These are phyloP conservation scores for Isabelozyma heimii DNA, from an alignment of 805 yeast genomes.

Conservation along the genomic window DNA sequence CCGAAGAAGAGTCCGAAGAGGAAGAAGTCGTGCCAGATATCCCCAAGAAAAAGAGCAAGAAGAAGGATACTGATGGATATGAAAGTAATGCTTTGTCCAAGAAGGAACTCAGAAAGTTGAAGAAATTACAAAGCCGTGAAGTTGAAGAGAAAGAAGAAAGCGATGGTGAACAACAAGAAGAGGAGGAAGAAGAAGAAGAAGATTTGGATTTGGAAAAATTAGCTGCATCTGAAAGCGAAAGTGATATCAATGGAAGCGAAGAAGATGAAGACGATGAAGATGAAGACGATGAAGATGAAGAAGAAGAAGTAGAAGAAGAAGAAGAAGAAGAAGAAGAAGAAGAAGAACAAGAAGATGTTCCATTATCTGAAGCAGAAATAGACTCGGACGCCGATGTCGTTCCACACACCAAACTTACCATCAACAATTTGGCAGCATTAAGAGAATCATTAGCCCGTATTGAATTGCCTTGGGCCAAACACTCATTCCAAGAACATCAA, in stretches of 20 bases:
- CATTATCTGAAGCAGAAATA: conserved; percentile 85
- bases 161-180: conserved; percentile 32
- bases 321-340: conserved; percentile 58
- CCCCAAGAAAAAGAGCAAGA: conserved; percentile 1
- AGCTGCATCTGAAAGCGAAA: conserved; percentile 55
- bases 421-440: conserved; percentile 84
- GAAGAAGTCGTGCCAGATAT: conserved; percentile 6
- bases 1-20: conserved; percentile 6
- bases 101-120: conserved; percentile 60
- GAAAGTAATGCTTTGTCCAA: conserved; percentile 54
- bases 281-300: conserved; percentile 25
- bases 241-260: conserved; percentile 29
- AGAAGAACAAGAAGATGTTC: conserved; percentile 73
- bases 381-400: conserved; percentile 95
- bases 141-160: conserved; percentile 20
- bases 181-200: conserved; percentile 24
- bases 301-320: conserved; percentile 47
- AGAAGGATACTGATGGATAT: conserved; percentile 30
- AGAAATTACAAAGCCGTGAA: conserved; percentile 41
- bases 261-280: conserved; percentile 32
- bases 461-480: conserved; percentile 60
- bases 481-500: conserved; percentile 83
- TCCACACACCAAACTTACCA: conserved; percentile 84
- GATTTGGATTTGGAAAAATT: conserved; percentile 50
- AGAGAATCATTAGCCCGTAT: conserved; percentile 67